Conservation (phyloP, 208 protist genomes). For the Trypanosoma rangeli region DNA sequence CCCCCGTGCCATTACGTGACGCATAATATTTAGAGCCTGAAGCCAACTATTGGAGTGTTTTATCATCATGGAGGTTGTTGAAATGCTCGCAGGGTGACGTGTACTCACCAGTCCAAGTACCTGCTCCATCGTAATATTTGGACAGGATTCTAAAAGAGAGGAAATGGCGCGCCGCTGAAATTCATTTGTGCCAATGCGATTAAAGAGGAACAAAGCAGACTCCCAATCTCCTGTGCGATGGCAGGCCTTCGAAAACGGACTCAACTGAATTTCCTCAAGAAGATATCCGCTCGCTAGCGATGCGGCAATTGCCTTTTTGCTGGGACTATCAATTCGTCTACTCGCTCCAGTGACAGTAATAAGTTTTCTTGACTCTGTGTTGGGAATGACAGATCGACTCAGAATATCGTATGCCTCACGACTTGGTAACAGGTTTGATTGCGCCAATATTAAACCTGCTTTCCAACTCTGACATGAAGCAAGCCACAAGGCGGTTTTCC, state of each 20-base stretch:
- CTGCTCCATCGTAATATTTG: neutral
- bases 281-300: slow-evolving; percentile 48
- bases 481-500: slow-evolving; percentile 40
- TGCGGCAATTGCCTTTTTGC: slow-evolving; percentile 33
- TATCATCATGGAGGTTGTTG: slow-evolving; percentile 26
- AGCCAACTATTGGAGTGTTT: slow-evolving; percentile 24
- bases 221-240: slow-evolving; percentile 46
- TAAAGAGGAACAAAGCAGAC: slow-evolving; percentile 48
- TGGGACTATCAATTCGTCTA: slow-evolving; percentile 17
- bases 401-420: slow-evolving; percentile 41
- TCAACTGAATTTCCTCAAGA: slow-evolving; percentile 72
- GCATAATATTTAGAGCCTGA: slow-evolving; percentile 46
- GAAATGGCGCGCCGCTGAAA: slow-evolving; percentile 55
- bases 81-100: slow-evolving; percentile 16
- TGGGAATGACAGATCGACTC: slow-evolving; percentile 31
- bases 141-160: slow-evolving; percentile 31
- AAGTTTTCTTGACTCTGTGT: slow-evolving; percentile 18
- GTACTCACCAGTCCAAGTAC: slow-evolving; percentile 17
- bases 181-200: slow-evolving; percentile 45
- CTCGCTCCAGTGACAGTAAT: slow-evolving; percentile 21
- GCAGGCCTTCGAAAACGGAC: slow-evolving; percentile 46
- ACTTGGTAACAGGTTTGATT: slow-evolving; percentile 9
- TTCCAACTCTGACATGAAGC: slow-evolving; percentile 50
- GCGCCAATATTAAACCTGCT: slow-evolving; percentile 28
- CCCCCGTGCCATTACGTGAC: slow-evolving; percentile 45